phyloP scores from a whole-genome alignment of 768 basidiomycete genomes.

The Pisolithus sp. region DNA sequence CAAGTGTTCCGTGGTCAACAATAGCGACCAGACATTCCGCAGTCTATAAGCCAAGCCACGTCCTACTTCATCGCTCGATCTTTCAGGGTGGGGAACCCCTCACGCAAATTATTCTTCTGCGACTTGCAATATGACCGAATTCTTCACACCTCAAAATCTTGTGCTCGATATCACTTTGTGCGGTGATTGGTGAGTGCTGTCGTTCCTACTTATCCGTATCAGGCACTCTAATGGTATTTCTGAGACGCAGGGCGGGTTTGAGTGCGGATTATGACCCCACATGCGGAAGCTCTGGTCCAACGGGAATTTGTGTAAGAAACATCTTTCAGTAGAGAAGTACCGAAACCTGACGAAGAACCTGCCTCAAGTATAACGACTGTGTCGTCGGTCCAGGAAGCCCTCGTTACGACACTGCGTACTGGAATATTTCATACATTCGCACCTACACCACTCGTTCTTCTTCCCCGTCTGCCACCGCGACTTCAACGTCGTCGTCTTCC shows the following conservation, averaged over 20 bases:
- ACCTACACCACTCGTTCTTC: slow-evolving; percentile 39
- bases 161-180: slow-evolving; percentile 53
- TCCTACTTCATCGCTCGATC: slow-evolving; percentile 31
- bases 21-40: slow-evolving; percentile 34
- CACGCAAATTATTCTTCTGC: slow-evolving; percentile 36
- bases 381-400: slow-evolving; percentile 50
- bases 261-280: slow-evolving; percentile 35
- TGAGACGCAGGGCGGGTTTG: slow-evolving; percentile 41
- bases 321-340: not conserved
- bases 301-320: slow-evolving; percentile 36
- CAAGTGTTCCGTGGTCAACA: too few species aligned
- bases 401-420: slow-evolving; percentile 55
- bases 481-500: not conserved
- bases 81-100: slow-evolving; percentile 39
- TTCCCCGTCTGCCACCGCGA: slow-evolving; percentile 6
- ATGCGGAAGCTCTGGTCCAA: slow-evolving; percentile 34
- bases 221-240: not conserved
- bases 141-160: slow-evolving; percentile 43
- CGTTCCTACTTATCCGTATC: not conserved
- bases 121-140: slow-evolving; percentile 39
- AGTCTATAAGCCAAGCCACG: slow-evolving; percentile 26
- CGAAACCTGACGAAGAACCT: not conserved
- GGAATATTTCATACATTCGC: slow-evolving; percentile 61
- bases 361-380: slow-evolving; percentile 42
- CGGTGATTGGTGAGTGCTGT: slow-evolving; percentile 36